phyloP scores from a whole-genome alignment of 768 basidiomycete genomes.

The Tephrocybe rancida region DNA sequence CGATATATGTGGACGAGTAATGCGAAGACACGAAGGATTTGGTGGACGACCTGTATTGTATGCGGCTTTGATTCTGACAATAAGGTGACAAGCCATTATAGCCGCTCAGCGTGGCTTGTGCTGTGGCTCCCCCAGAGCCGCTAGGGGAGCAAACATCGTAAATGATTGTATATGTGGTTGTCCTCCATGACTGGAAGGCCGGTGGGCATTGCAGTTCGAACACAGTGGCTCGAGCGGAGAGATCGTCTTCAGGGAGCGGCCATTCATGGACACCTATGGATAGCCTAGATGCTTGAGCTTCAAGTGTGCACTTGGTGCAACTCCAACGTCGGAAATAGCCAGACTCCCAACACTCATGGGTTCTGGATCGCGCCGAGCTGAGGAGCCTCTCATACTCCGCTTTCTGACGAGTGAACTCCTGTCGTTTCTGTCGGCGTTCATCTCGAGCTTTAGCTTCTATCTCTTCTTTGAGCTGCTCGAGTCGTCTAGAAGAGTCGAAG shows the following conservation, averaged over 20 bases:
- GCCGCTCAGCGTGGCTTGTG: background rate
- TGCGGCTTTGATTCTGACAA: slow-evolving; percentile 17
- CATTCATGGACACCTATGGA: slow-evolving; percentile 43
- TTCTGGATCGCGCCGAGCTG: no score
- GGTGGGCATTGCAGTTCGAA: slow-evolving; percentile 45
- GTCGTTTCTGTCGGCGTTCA: slow-evolving; percentile 20
- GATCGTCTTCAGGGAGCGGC: slow-evolving; percentile 38
- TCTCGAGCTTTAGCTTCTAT: slow-evolving; percentile 30
- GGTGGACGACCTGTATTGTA: slow-evolving; percentile 36
- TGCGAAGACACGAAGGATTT: slow-evolving; percentile 37
- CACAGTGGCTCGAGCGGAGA: slow-evolving; percentile 29
- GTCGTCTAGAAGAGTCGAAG: slow-evolving; percentile 23
- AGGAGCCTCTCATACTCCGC: slow-evolving; percentile 18
- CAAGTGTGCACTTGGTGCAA: slow-evolving; percentile 30
- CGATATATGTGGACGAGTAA: slow-evolving; percentile 22
- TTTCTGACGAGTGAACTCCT: slow-evolving; percentile 27
- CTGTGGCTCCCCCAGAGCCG: background rate
- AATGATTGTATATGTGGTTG: slow-evolving; percentile 38
- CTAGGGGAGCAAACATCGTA: slow-evolving; percentile 33
- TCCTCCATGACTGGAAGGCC: slow-evolving; percentile 45
- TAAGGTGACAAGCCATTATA: slow-evolving; percentile 7
- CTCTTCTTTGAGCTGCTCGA: slow-evolving; percentile 21
- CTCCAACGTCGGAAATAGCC: background rate
- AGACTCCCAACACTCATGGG: slow-evolving; percentile 3
- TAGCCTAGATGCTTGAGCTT: slow-evolving; percentile 18